A percentile compares a stretch with the other conserved stretches of the same genome.
Evolutionary conservation across 257 asterid species (phyloP).

Genomic region (Verbena officinalis): DNA sequence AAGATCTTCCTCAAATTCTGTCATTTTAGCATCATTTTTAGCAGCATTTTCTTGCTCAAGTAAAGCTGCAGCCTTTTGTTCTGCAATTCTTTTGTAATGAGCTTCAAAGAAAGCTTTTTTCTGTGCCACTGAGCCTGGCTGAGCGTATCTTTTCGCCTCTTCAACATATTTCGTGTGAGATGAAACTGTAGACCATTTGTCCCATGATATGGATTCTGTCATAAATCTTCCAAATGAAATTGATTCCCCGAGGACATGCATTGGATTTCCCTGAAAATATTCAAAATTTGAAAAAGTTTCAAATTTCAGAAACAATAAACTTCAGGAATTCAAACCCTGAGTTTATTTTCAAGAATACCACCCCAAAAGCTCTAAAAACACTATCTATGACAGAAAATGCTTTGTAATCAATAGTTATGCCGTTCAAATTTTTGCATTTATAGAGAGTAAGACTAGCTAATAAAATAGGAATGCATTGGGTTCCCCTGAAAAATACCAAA

Average conservation of each 20-base stretch:
- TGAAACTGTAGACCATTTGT: constrained; percentile 76
- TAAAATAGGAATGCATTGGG: too few species aligned
- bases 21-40: constrained; percentile 11
- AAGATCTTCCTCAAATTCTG: constrained; percentile 29
- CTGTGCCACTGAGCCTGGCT: constrained; percentile 91
- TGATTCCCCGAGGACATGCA: constrained; percentile 72
- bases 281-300: constrained; percentile 13
- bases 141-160: constrained; percentile 81
- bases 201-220: constrained; percentile 79
- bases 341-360: background rate
- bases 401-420: too few species aligned
- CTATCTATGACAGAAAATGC: too few species aligned
- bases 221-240: constrained; percentile 78
- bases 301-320: background rate
- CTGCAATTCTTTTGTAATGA: constrained; percentile 91
- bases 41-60: constrained; percentile 58
- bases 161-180: constrained; percentile 81
- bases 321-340: background rate
- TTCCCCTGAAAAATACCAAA: too few species aligned
- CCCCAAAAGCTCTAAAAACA: too few species aligned
- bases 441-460: too few species aligned
- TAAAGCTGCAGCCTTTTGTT: constrained; percentile 74
- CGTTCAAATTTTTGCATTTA: too few species aligned
- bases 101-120: constrained; percentile 96
- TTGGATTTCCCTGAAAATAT: constrained; percentile 59